A percentile compares a stretch with the other conserved stretches of the same genome.
Conservation (phyloP, 257 asterid genomes). For the Petunia secreta region DNA sequence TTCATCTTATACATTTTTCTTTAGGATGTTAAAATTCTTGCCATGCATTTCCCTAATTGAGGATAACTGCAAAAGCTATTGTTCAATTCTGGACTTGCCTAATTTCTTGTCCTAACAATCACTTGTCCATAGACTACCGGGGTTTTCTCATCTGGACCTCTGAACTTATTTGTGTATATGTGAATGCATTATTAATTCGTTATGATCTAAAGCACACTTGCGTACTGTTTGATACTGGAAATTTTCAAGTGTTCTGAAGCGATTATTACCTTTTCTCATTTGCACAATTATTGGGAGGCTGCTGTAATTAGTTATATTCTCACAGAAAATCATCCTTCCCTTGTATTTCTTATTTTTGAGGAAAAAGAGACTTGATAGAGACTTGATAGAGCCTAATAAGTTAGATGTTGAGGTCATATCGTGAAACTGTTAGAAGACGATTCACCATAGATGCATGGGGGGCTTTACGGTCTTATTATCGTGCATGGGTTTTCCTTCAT, state of each 20-base stretch:
- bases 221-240: background rate
- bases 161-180: background rate
- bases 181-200: background rate
- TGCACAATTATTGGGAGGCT: background rate
- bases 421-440: background rate
- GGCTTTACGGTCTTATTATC: background rate
- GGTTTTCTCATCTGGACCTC: background rate
- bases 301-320: background rate
- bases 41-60: too few species aligned
- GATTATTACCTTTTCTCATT: background rate
- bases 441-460: background rate
- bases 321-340: background rate
- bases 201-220: too few species aligned
- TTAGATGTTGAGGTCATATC: constrained; percentile 1
- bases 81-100: background rate
- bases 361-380: background rate
- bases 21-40: too few species aligned
- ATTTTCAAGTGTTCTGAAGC: background rate
- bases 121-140: background rate
- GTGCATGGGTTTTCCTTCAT: background rate
- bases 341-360: background rate
- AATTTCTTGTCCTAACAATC: background rate
- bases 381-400: background rate
- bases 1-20: too few species aligned
- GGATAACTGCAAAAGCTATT: too few species aligned